phyloP scores from a whole-genome alignment of 768 basidiomycete genomes.

The Tephrocybe sp. region DNA sequence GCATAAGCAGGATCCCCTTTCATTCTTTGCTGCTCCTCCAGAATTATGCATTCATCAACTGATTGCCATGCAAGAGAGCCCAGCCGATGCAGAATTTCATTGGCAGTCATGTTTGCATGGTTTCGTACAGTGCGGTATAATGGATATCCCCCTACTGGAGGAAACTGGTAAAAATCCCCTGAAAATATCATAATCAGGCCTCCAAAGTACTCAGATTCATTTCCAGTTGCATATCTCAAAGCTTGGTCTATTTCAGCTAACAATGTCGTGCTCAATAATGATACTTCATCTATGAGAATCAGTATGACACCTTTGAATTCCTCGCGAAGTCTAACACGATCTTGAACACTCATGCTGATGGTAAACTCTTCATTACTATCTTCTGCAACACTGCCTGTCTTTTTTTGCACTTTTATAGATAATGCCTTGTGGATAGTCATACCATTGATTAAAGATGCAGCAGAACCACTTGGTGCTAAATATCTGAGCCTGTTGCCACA shows the following conservation, averaged over 20 bases:
- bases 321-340: conserved; percentile 12
- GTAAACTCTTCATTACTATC: too few relatives aligned
- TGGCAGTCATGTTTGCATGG: conserved; percentile 15
- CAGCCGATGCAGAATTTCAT: neutral
- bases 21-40: conserved; percentile 3
- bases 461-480: conserved; percentile 23
- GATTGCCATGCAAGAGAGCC: neutral
- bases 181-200: conserved; percentile 29
- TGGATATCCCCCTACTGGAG: too few relatives aligned
- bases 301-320: conserved; percentile 26
- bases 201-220: conserved; percentile 26
- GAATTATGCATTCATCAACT: neutral
- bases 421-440: too few relatives aligned
- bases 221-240: conserved; percentile 23
- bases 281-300: conserved; percentile 29
- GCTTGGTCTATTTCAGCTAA: too few relatives aligned
- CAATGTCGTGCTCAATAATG: too few relatives aligned
- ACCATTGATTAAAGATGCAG: too few relatives aligned
- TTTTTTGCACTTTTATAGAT: too few relatives aligned
- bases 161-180: too few relatives aligned
- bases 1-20: conserved; percentile 4
- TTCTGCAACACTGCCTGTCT: too few relatives aligned
- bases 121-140: conserved; percentile 23
- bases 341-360: too few relatives aligned
- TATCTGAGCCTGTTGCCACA: conserved; percentile 21